Evolutionary conservation across 2,329 filamentous ascomycete genomes (phyloP), one percentile per base, ranked within the genome.

Genomic region (Phialophora macrospora): DNA sequence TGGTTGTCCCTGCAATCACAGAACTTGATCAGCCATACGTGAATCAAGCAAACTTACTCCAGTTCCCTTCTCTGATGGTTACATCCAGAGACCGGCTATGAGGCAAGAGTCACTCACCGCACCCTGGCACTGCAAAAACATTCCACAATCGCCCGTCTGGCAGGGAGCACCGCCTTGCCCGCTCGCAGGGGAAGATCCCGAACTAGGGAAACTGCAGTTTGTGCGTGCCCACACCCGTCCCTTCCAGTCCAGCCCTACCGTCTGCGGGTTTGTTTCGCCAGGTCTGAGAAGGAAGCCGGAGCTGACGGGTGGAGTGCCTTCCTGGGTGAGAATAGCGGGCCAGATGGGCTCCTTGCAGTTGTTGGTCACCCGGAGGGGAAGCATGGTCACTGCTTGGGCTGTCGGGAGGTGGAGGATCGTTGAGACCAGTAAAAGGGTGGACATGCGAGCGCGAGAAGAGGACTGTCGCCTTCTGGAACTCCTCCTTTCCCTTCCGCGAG

Each of bases 181-280:
- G 34, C 79, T 80, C 24, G 78, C 77, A 22, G 83, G 78, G n/a
- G 77, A 80, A 59, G 83, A 87, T 1, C 88, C 89, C 55, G 87
- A 41, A 22, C 28, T 22, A 24, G 71, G 88, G 87, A 93, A 92
- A 46, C 85, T 90, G 79, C 92, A 96, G 74, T 95, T 95, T 20
- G 91, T 94, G 61, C 92, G 83, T 12, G 88, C 92, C 92, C 91
- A 95, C 30, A 95, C 82, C 61, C 92, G 86, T 9, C 92, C 92
- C 74, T 91, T 88, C 92, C 91, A 96, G 71, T 92, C 86, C 57
- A 84, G 80, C 11, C 87, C 85, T 26, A 95, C 90, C 60, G 83
- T 87, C 60, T 72, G 71, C 66, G 93, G 80, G 49, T 84, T 83
- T 67, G 77, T 85, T 61, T 83, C 87, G 38, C 83, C 79, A 52